Percentiles rank a stretch among this genome's conserved stretches.
Conservation (phyloP, 495 filamentous ascomycete species). For the Astrocystis sublimbata region DNA sequence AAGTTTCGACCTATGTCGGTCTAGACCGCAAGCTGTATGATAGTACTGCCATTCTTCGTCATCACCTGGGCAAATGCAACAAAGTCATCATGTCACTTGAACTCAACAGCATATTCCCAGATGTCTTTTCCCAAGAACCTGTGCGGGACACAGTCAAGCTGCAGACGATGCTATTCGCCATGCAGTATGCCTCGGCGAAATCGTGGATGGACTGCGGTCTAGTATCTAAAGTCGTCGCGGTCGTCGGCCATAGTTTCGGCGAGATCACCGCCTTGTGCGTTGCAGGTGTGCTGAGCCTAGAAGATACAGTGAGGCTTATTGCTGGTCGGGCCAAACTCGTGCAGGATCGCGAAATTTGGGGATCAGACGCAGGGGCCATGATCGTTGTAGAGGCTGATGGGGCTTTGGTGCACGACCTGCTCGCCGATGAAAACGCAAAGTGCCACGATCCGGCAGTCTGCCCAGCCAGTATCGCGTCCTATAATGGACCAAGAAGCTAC, state of each 20-base stretch:
- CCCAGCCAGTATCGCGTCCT: slow-evolving; percentile 59
- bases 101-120: slow-evolving; percentile 44
- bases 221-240: slow-evolving; percentile 29
- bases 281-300: slow-evolving; percentile 24
- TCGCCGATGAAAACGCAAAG: too few relatives aligned
- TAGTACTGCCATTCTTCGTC: slow-evolving; percentile 34
- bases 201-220: slow-evolving; percentile 54
- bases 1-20: slow-evolving; percentile 47
- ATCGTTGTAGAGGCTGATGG: slow-evolving; percentile 34
- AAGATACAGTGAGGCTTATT: slow-evolving; percentile 40
- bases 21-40: slow-evolving; percentile 43
- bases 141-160: slow-evolving; percentile 43
- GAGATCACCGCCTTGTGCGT: slow-evolving; percentile 50
- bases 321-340: slow-evolving; percentile 47
- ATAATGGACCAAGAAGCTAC: slow-evolving; percentile 51
- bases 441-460: too few relatives aligned
- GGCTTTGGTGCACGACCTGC: too few relatives aligned
- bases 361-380: slow-evolving; percentile 52
- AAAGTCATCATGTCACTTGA: slow-evolving; percentile 39
- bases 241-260: slow-evolving; percentile 58
- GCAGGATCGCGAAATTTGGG: slow-evolving; percentile 47
- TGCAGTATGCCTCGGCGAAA: slow-evolving; percentile 52
- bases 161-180: slow-evolving; percentile 46
- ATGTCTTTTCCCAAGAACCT: slow-evolving; percentile 48
- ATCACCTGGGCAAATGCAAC: slow-evolving; percentile 48